Base-by-base conservation (phyloP, 2,329 filamentous ascomycete genomes). In the Pseudocercospora crystallina region DNA sequence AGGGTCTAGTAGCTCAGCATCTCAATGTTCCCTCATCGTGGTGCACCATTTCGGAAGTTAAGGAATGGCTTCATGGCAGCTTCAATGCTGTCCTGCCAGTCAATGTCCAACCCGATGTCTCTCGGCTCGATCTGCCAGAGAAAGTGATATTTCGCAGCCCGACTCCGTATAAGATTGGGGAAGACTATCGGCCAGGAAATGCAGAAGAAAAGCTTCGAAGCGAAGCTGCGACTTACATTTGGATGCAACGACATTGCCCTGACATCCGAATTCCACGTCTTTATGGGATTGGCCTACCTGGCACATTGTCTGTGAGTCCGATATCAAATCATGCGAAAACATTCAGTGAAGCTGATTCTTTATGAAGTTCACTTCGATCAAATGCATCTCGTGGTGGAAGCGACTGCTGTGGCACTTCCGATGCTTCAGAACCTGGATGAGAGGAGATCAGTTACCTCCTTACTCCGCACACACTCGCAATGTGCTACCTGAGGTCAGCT, bases 131-230 rank as follows among this genome's bases (percentile, higher is more conserved):
- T 26, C 20, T 26, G 20, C 20, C 20, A 26, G 20, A 26, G 20
- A 26, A 26, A 26, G 36, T 35, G 42, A 44, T 57, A 9, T 43
- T 60, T n/a, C 57, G 55, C 13, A 47, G 49, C 29, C 49, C 44
- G 15, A 31, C 53, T 35, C 51, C 43, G 15, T 20, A 40, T 14
- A 40, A 40, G 12, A 56, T 72, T 5, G 73, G 72, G 8, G 73
- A 75, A 47, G 49, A 46, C 11, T 51, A 40, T 15, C 51, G 64
- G 47, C 71, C 71, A 10, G 74, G 72, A 10, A 74, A 68, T 36
- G 65, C 68, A 11, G 69, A 76, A 31, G 73, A 77, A 61, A 77
- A 77, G 62, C 13, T 76, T 2, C 54, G 64, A 13, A 61, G 61
- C 49, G 72, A 75, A 60, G 70, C 65, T 10, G 72, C 65, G 2